These are phyloP conservation scores for Maudiozyma serrabonitensis DNA, from an alignment of 805 yeast species.

Conservation along the genomic window DNA sequence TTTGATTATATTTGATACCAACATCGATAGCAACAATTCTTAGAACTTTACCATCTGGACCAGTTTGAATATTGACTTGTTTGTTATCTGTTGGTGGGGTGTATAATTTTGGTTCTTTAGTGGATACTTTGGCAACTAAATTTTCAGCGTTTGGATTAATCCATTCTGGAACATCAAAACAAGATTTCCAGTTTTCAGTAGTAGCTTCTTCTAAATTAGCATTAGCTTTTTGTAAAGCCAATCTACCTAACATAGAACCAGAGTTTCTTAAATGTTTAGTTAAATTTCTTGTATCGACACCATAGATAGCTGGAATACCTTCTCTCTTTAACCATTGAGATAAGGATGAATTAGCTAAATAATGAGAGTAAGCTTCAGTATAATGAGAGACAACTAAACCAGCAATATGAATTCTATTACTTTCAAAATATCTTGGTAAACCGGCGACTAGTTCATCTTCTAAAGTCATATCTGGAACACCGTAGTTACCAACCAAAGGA, in stretches of 20 bases:
- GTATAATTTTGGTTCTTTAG: conserved; percentile 64
- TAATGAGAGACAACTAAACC: conserved; percentile 95
- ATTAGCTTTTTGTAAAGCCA: conserved; percentile 47
- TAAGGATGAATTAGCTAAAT: conserved; percentile 81
- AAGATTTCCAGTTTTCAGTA: conserved; percentile 45
- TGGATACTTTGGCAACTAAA: conserved; percentile 85
- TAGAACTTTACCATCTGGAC: conserved; percentile 65
- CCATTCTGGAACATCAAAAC: conserved; percentile 77
- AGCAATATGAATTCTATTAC: conserved; percentile 85
- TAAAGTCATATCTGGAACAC: conserved; percentile 86
- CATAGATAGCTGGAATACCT: conserved; percentile 92
- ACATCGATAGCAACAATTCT: conserved; percentile 89
- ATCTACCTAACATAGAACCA: conserved; percentile 90
- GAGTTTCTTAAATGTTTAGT: conserved; percentile 87
- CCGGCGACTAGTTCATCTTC: conserved; percentile 65
- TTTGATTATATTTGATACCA: conserved; percentile 97
- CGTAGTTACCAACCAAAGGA: conserved; percentile 96
- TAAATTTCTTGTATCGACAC: conserved; percentile 92
- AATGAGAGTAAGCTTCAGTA: conserved; percentile 93
- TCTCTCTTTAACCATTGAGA: conserved; percentile 90
- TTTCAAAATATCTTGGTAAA: conserved; percentile 89
- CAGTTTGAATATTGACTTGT: conserved; percentile 36
- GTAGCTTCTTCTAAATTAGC: conserved; percentile 25
- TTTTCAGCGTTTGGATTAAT: conserved; percentile 85
- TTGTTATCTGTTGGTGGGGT: conserved; percentile 47